A percentile compares a stretch with the other conserved stretches of the same genome.
Conservation (phyloP, 2,329 filamentous ascomycete species). For the Saccharata proteae region DNA sequence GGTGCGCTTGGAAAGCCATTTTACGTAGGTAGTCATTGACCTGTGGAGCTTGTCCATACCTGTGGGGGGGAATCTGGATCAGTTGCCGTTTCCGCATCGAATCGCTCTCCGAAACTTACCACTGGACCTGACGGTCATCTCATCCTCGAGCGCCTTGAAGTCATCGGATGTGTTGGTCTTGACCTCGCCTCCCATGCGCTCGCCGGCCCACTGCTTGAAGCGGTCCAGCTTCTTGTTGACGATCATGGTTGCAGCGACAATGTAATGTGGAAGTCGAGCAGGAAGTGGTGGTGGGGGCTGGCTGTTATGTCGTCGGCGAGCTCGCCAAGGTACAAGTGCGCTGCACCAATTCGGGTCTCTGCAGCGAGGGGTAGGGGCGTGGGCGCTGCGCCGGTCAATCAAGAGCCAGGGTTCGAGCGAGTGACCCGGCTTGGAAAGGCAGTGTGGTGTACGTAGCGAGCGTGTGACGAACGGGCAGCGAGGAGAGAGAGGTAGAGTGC, state of each 20-base stretch:
- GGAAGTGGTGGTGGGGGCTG: too few species aligned
- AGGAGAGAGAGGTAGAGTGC: too few species aligned
- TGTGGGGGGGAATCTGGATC: conserved; percentile 24
- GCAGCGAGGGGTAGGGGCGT: too few species aligned
- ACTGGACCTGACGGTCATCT: conserved; percentile 82
- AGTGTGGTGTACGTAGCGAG: too few species aligned
- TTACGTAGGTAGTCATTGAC: conserved; percentile 76
- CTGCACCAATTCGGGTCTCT: too few species aligned
- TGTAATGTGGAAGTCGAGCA: conserved; percentile 6
- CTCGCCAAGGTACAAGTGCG: too few species aligned
- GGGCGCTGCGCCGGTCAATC: too few species aligned
- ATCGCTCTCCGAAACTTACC: conserved; percentile 40
- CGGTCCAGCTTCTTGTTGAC: conserved; percentile 84
- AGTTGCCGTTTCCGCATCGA: conserved; percentile 6
- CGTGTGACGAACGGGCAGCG: too few species aligned
- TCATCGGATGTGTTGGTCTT: conserved; percentile 81
- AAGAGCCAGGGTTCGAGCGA: too few species aligned
- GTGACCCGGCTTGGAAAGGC: too few species aligned
- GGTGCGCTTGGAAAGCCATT: conserved; percentile 72
- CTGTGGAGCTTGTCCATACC: conserved; percentile 84
- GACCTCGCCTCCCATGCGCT: conserved; percentile 86
- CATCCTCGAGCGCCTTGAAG: conserved; percentile 78
- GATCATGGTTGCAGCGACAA: conserved; percentile 35
- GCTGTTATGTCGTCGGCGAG: too few species aligned
- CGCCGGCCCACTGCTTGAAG: conserved; percentile 95